Evolutionary conservation across 192 early-diverging fungal genomes (phyloP).

Genomic region (Rhizophagus sp.): DNA sequence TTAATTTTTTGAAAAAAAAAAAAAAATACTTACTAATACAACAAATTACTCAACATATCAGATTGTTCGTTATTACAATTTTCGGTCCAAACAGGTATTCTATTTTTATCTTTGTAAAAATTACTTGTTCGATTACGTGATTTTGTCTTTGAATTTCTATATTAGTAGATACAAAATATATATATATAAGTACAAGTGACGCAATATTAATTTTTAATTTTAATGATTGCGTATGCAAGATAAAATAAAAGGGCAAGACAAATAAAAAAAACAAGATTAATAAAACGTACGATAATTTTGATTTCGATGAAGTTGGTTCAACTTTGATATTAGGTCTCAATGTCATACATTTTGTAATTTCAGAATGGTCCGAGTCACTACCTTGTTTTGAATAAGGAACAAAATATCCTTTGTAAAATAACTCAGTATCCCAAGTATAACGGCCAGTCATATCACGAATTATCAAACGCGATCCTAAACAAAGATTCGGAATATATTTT

Average conservation of each 20-base stretch:
- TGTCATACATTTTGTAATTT: constrained; percentile 35
- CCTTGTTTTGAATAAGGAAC: background rate
- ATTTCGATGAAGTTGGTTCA: background rate
- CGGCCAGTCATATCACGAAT: background rate
- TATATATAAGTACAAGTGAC: background rate
- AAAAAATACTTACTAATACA: constrained; percentile 52
- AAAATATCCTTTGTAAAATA: constrained; percentile 59
- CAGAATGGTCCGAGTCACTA: background rate
- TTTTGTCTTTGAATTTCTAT: background rate
- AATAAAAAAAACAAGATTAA: background rate
- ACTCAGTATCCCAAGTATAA: constrained; percentile 67
- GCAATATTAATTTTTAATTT: background rate
- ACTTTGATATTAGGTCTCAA: constrained; percentile 38
- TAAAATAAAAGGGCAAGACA: too few relatives aligned
- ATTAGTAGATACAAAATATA: background rate
- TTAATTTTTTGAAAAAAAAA: background rate
- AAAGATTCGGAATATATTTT: background rate
- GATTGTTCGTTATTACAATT: constrained; percentile 34
- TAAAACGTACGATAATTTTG: constrained; percentile 28
- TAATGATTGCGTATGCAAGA: background rate
- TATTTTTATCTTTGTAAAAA: constrained; percentile 34
- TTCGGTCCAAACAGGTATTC: constrained; percentile 46
- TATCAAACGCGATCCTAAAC: background rate
- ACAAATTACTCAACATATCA: constrained; percentile 56
- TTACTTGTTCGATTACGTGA: constrained; percentile 37